Evolutionary conservation across 2,329 filamentous ascomycete species (phyloP).

Genomic region (Stagonosporopsis cucurbitacearum): DNA sequence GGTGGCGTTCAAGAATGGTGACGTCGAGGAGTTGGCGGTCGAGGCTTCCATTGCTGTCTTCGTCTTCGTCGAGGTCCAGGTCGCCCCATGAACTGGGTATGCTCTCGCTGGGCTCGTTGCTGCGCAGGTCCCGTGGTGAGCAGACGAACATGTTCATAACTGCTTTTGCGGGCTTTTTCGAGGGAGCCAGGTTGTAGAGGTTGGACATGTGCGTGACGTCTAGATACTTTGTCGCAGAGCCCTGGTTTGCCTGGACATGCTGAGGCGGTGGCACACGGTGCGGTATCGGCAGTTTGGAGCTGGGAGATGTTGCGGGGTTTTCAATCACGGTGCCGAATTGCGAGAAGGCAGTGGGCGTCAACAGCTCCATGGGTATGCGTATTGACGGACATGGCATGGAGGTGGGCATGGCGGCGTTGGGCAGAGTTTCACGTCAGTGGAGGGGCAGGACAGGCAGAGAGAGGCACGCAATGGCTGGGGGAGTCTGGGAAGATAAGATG

Average conservation of each 20-base stretch:
- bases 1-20: constrained; percentile 83
- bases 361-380: constrained; percentile 65
- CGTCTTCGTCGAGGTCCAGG: constrained; percentile 43
- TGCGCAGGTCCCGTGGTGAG: constrained; percentile 65
- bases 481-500: no score
- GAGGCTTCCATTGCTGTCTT: constrained; percentile 29
- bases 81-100: constrained; percentile 46
- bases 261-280: constrained; percentile 55
- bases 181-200: constrained; percentile 71
- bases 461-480: constrained; percentile 17
- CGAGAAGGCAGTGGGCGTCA: constrained; percentile 73
- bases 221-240: constrained; percentile 84
- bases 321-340: constrained; percentile 83
- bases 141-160: constrained; percentile 92
- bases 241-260: constrained; percentile 76
- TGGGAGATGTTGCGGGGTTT: constrained; percentile 67
- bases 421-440: neutral
- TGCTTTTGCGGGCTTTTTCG: constrained; percentile 62
- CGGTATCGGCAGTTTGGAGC: constrained; percentile 54
- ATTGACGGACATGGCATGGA: constrained; percentile 50
- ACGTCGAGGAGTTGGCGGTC: constrained; percentile 65
- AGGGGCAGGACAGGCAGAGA: neutral
- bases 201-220: constrained; percentile 77
- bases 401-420: constrained; percentile 41
- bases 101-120: constrained; percentile 45